phyloP scores from a whole-genome alignment of 1,284 basidiomycete species.

The Rhodotorula sp. region DNA sequence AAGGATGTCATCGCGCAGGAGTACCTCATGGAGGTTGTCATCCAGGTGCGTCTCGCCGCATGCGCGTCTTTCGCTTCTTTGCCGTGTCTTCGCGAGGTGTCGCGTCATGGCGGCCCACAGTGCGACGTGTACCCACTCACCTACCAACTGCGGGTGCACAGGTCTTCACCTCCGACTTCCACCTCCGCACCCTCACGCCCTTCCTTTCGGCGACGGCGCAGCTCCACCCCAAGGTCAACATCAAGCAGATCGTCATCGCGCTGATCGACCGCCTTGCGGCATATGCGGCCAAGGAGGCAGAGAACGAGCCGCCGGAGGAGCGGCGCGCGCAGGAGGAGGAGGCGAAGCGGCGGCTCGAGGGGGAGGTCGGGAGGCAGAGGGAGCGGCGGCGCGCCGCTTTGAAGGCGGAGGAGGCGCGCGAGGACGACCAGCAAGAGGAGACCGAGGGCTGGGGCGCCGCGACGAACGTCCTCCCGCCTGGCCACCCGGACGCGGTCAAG shows the following conservation, averaged over 20 bases:
- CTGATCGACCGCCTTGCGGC: constrained; percentile 92
- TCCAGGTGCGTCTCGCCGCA: constrained; percentile 64
- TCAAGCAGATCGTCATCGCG: constrained; percentile 93
- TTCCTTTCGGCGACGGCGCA: constrained; percentile 92
- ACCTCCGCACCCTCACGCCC: constrained; percentile 84
- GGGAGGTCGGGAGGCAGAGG: constrained; percentile 73
- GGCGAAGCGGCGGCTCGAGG: constrained; percentile 77
- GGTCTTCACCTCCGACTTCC: constrained; percentile 97
- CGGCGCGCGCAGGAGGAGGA: constrained; percentile 86
- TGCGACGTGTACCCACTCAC: neutral
- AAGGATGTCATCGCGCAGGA: constrained; percentile 97
- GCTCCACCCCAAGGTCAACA: constrained; percentile 92
- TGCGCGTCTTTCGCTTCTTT: neutral
- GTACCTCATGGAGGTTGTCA: constrained; percentile 97
- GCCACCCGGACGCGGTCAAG: constrained; percentile 7
- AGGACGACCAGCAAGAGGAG: constrained; percentile 51
- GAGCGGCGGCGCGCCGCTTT: constrained; percentile 39
- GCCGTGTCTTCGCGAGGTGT: neutral
- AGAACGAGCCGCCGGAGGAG: constrained; percentile 89
- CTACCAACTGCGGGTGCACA: constrained; percentile 46
- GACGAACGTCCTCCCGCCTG: constrained; percentile 15
- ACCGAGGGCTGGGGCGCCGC: constrained; percentile 37
- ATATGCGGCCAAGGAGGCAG: constrained; percentile 89
- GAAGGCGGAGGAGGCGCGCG: constrained; percentile 50
- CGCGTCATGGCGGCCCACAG: no score